Evolutionary conservation across 106 monocot genomes (phyloP).

Genomic region (Narthecium ossifragum): DNA sequence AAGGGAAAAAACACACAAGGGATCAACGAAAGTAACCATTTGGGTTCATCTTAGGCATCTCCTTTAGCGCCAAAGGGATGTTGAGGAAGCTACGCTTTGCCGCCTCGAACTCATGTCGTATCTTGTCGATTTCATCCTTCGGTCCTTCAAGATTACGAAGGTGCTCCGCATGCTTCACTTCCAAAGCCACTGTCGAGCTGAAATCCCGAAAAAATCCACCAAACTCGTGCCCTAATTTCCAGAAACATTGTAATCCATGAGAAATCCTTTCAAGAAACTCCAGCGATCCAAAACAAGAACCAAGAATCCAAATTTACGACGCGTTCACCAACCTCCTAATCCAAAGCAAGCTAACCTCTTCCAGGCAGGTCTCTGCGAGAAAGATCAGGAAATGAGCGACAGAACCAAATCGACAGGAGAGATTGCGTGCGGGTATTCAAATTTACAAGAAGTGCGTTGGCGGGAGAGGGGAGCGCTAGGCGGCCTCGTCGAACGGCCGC

Average conservation of each 20-base stretch:
- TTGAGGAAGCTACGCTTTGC: slow-evolving; percentile 64
- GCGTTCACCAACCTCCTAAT: not conserved
- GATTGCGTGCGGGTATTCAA: too few species aligned
- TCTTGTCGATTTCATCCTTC: slow-evolving; percentile 34
- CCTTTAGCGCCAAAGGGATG: slow-evolving; percentile 53
- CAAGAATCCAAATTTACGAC: not conserved
- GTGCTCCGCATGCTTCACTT: not conserved
- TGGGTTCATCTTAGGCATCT: slow-evolving; percentile 85
- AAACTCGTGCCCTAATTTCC: not conserved
- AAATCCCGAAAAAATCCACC: slow-evolving; percentile 12
- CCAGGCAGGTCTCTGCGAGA: not conserved
- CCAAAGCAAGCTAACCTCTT: not conserved
- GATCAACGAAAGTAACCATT: slow-evolving; percentile 41
- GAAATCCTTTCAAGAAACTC: not conserved
- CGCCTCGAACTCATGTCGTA: slow-evolving; percentile 61
- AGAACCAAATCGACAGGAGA: not conserved
- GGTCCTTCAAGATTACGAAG: not conserved
- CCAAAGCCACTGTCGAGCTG: slow-evolving; percentile 4
- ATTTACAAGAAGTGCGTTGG: too few species aligned
- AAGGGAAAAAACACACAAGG: not conserved
- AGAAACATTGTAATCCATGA: not conserved
- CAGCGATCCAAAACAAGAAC: not conserved
- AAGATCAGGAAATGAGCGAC: not conserved
- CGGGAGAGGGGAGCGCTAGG: too few species aligned
- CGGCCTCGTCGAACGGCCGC: too few species aligned